A percentile compares a stretch with the other conserved stretches of the same genome.
phyloP scores from a whole-genome alignment of 305 asterid genomes.

The Rubia peregrina region DNA sequence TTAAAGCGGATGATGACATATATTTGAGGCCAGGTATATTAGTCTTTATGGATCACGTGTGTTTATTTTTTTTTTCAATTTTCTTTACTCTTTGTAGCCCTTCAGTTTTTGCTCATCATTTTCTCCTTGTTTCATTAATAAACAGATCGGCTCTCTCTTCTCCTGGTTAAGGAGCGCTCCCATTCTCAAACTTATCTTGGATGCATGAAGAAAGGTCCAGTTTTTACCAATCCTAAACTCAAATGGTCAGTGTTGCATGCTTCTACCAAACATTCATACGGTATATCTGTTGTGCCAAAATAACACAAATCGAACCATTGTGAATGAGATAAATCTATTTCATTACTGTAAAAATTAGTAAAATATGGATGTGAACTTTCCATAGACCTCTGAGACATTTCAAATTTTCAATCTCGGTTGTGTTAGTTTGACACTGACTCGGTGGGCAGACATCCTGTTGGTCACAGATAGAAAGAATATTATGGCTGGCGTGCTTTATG shows the following conservation, averaged over 20 bases:
- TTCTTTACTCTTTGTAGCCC: constrained; percentile 17
- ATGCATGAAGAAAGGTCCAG: constrained; percentile 97
- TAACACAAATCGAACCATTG: background rate
- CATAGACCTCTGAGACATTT: background rate
- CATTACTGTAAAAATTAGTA: background rate
- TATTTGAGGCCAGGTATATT: constrained; percentile 81
- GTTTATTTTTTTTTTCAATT: constrained; percentile 4
- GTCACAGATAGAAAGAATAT: background rate
- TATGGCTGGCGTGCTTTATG: background rate
- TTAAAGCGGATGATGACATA: constrained; percentile 98
- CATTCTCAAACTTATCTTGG: constrained; percentile 93
- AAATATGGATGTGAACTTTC: background rate
- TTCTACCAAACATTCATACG: background rate
- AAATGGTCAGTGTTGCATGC: constrained; percentile 66
- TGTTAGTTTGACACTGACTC: background rate
- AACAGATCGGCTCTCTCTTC: constrained; percentile 89
- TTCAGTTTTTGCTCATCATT: constrained; percentile 14
- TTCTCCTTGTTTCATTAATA: background rate
- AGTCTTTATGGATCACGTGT: constrained; percentile 8
- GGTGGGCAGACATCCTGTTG: background rate
- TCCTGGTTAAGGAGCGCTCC: constrained; percentile 87
- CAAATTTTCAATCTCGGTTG: background rate
- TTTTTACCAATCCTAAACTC: constrained; percentile 81
- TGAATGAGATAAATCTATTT: background rate
- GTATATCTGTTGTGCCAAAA: background rate